Percentiles rank a stretch among this genome's conserved stretches.
Conservation (phyloP, 371 early-diverging fungal species). For the Circinella minor region DNA sequence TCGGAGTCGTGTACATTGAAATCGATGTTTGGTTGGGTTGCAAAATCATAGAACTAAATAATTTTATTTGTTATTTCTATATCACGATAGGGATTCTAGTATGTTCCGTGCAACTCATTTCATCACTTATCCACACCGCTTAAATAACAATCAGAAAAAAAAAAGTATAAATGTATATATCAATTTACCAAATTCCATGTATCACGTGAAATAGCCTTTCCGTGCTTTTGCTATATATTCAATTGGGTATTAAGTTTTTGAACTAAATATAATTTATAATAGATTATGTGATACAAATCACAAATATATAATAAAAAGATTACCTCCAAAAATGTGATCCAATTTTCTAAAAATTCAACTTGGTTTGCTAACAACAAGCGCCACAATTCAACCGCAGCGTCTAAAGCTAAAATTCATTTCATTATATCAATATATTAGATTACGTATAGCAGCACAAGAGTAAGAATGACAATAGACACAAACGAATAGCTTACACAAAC, state of each 20-base stretch:
- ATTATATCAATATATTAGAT: not conserved
- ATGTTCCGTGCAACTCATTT: too few relatives aligned
- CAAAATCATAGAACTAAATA: conserved; percentile 79
- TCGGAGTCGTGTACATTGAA: conserved; percentile 75
- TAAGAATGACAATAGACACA: too few relatives aligned
- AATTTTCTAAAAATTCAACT: conserved; percentile 69
- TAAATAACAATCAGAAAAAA: not conserved
- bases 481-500: conserved; percentile 59
- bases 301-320: not conserved
- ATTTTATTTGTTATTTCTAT: not conserved
- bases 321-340: conserved; percentile 74
- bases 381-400: conserved; percentile 82
- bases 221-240: conserved; percentile 62
- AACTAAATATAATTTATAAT: too few relatives aligned
- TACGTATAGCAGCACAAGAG: not conserved
- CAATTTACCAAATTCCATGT: conserved; percentile 80
- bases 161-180: too few relatives aligned
- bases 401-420: conserved; percentile 53
- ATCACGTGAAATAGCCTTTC: conserved; percentile 82
- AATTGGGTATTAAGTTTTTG: not conserved
- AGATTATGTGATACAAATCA: not conserved
- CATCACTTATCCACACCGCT: too few relatives aligned
- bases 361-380: conserved; percentile 62
- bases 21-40: conserved; percentile 61
- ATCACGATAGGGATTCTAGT: too few relatives aligned